A percentile compares a stretch with the other conserved stretches of the same genome.
Conservation (phyloP, 2,329 filamentous ascomycete species). For the Aureobasidium sp. region DNA sequence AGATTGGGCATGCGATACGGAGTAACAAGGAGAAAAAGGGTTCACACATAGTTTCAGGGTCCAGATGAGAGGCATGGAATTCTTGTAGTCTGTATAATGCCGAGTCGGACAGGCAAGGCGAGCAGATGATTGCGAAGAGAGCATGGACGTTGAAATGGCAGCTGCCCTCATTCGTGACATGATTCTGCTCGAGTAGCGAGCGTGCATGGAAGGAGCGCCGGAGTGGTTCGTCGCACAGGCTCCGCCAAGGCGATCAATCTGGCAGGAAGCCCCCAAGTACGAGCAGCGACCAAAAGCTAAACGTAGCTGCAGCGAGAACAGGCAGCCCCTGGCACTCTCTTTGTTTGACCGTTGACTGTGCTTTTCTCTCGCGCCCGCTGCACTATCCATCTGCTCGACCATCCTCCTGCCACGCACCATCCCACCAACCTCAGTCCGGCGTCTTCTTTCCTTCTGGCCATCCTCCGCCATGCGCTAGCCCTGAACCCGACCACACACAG, state of each 20-base stretch:
- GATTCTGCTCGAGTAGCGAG: background rate
- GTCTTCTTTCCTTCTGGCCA: background rate
- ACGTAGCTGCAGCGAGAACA: constrained; percentile 13
- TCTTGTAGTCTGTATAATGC: background rate
- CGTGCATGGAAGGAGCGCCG: background rate
- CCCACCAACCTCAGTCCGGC: background rate
- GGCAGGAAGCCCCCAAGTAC: constrained; percentile 2
- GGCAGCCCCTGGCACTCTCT: constrained; percentile 1
- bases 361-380: background rate
- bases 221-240: background rate
- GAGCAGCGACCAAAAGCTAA: constrained; percentile 4
- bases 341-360: background rate
- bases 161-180: background rate
- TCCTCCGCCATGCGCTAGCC: constrained; percentile 12
- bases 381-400: background rate
- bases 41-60: constrained; percentile 2
- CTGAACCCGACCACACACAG: background rate
- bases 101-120: background rate
- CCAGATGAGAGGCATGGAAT: background rate
- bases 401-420: background rate
- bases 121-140: background rate
- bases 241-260: constrained; percentile 7
- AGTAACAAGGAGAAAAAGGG: background rate
- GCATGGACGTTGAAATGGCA: background rate
- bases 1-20: too few relatives aligned